phyloP scores from a whole-genome alignment of 1,284 basidiomycete genomes.

The Singerocomus inundabilis region DNA sequence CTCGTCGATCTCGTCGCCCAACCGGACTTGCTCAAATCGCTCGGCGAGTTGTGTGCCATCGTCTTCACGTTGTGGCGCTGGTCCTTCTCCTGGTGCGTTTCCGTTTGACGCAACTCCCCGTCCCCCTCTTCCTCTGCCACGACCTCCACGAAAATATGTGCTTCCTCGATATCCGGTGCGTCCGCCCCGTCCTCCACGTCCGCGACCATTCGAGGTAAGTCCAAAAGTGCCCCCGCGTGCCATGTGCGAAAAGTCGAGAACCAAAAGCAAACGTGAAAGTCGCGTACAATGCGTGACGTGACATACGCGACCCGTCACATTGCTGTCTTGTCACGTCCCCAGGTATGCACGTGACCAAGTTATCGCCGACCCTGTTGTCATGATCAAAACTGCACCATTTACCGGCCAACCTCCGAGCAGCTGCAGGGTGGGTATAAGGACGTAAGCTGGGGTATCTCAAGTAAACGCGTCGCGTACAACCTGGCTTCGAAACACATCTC shows the following conservation, averaged over 20 bases:
- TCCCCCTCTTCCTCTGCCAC: conserved; percentile 46
- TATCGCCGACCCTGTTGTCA: no score
- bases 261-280: not conserved
- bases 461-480: conserved; percentile 16
- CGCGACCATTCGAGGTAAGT: conserved; percentile 33
- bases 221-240: conserved; percentile 36
- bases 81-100: conserved; percentile 42
- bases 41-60: conserved; percentile 84
- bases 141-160: conserved; percentile 37
- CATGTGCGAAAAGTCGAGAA: conserved; percentile 21
- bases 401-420: not conserved
- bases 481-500: not conserved
- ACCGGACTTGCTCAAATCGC: conserved; percentile 73
- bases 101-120: conserved; percentile 50
- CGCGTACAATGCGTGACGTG: conserved; percentile 21
- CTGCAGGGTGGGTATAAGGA: conserved; percentile 10
- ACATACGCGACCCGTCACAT: conserved; percentile 29
- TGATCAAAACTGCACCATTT: not conserved
- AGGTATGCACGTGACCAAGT: no score
- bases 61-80: conserved; percentile 71
- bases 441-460: conserved; percentile 23
- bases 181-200: conserved; percentile 44
- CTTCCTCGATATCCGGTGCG: conserved; percentile 49
- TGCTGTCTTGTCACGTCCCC: not conserved
- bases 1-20: conserved; percentile 89